Conservation (phyloP, 768 basidiomycete species). For the Trametes maxima region DNA sequence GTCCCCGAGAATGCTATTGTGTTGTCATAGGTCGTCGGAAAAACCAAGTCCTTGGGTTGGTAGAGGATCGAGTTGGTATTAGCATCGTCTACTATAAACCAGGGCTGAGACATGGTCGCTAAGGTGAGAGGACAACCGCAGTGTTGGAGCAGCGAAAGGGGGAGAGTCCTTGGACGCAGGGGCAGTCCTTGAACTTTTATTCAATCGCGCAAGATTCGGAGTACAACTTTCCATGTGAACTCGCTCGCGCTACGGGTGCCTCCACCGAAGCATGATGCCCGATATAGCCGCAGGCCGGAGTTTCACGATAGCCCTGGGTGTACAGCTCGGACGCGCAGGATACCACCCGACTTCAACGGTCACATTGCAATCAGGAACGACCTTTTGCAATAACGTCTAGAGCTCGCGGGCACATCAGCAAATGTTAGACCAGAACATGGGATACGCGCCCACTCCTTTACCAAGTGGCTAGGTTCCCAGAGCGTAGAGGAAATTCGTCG, state of each 20-base stretch:
- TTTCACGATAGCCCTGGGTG: too few relatives aligned
- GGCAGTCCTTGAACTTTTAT: neutral
- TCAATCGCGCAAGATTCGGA: neutral
- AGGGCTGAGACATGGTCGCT: neutral
- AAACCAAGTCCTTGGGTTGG: conserved; percentile 1
- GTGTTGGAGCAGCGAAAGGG: neutral
- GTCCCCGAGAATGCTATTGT: conserved; percentile 1
- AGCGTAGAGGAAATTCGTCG: too few relatives aligned
- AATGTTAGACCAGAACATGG: too few relatives aligned
- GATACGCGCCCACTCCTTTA: too few relatives aligned
- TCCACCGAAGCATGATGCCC: neutral
- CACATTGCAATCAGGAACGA: too few relatives aligned
- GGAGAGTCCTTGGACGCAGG: neutral
- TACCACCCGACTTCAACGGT: too few relatives aligned
- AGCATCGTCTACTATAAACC: conserved; percentile 11
- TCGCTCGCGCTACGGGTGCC: neutral
- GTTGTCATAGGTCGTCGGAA: neutral
- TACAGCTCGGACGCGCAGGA: too few relatives aligned
- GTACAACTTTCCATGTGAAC: neutral
- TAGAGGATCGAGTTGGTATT: conserved; percentile 15
- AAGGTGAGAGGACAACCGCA: neutral
- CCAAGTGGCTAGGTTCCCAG: too few relatives aligned
- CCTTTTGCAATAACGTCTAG: too few relatives aligned
- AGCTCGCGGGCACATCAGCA: too few relatives aligned
- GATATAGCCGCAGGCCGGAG: neutral